Evolutionary conservation across 1,139 yeast species (phyloP), one percentile per base, ranked within the genome.

Genomic region (Suhomyces wounanorum): DNA sequence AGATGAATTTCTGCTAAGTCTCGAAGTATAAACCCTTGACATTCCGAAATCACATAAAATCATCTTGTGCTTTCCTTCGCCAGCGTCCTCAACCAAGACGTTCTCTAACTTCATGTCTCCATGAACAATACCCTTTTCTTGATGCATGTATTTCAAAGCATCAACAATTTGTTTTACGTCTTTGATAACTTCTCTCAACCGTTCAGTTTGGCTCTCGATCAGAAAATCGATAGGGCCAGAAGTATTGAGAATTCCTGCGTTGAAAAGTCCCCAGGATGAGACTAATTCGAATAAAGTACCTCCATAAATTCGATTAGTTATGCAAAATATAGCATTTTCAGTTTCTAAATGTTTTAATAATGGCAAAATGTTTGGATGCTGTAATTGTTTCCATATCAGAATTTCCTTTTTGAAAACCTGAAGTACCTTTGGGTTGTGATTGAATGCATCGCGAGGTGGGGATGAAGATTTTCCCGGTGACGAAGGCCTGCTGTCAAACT

Each of bases 61-160:
- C 62, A 84, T 71, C 33, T 67, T 66, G 54, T 63, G 59, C 14
- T 40, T 40, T 16, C 40, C 42, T 17, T 60, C 54, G 11, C 66
- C 63, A 30, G 60, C 62, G 25, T 68, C 66, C 48, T 83, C 84
- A 33, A 89, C 69, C 48, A 92, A 70, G 52, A 95, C 88, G 63
- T 92, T 92, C 61, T 92, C 98, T 47, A 91, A 74, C 66, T 92
- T 92, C 41, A 92, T 72, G 68, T 92, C 98, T 2, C 97, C 96
- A 64, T 92, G 98, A 8, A 87, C 92, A 33, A 89, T 78, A 5
- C 85, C 86, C 52, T 77, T 73, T 11, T 78, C 78, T 33, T 67
- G 67, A 66, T 92, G 97, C 82, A 92, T 77, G 64, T 88, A 89
- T 40, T 69, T 59, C 39, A 92, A 66, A 0, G 90, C 96, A 16